Conservation (phyloP, 2,329 filamentous ascomycete species). For the Trichocomaceae sp. region DNA sequence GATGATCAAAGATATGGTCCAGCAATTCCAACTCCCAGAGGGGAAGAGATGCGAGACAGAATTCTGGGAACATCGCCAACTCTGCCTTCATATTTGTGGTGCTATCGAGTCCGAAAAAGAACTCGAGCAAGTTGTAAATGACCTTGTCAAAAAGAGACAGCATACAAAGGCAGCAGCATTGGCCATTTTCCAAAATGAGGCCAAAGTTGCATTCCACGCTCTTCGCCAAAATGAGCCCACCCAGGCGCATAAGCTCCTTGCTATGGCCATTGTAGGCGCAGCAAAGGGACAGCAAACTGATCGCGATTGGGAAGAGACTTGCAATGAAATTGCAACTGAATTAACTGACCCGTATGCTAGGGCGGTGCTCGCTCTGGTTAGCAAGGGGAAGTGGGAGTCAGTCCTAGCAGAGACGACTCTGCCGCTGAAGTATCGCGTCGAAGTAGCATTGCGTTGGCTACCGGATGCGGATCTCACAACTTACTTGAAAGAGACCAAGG, state of each 20-base stretch:
- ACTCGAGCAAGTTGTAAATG: slow-evolving; percentile 44
- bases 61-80: slow-evolving; percentile 50
- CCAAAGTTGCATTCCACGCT: slow-evolving; percentile 51
- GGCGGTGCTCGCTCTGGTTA: slow-evolving; percentile 55
- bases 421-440: slow-evolving; percentile 55
- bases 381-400: slow-evolving; percentile 53
- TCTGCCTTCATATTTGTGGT: slow-evolving; percentile 55
- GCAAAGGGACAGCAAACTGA: slow-evolving; percentile 42
- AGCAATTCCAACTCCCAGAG: slow-evolving; percentile 45
- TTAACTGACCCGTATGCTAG: slow-evolving; percentile 56
- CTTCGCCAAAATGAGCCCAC: slow-evolving; percentile 48
- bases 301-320: slow-evolving; percentile 55
- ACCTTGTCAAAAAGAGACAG: slow-evolving; percentile 47
- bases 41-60: slow-evolving; percentile 47
- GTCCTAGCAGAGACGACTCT: slow-evolving; percentile 54
- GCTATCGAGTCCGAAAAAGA: slow-evolving; percentile 49
- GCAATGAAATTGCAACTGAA: slow-evolving; percentile 56
- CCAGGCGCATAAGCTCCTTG: slow-evolving; percentile 51
- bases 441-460: slow-evolving; percentile 51
- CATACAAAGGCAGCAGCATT: slow-evolving; percentile 59
- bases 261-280: slow-evolving; percentile 46
- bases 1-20: slow-evolving; percentile 46
- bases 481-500: slow-evolving; percentile 50
- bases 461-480: slow-evolving; percentile 41
- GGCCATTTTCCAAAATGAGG: slow-evolving; percentile 55